Evolutionary conservation across 192 early-diverging fungal genomes (phyloP), one percentile per base, ranked within the genome.

Genomic region (Gaertneriomyces sp.): DNA sequence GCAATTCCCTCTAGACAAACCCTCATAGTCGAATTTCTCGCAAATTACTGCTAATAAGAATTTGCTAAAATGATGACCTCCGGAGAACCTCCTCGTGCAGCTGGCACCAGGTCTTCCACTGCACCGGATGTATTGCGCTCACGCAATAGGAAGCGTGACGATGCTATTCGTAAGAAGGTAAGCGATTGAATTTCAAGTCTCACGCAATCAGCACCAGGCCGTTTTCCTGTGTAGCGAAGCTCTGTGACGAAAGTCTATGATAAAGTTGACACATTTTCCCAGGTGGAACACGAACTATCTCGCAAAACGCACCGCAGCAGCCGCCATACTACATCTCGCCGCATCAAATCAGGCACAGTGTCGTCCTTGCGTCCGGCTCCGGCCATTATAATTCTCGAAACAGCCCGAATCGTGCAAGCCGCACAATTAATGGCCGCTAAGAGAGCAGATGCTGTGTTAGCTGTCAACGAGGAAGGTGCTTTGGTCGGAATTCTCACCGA

Each of bases 401-500:
- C 74, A 25, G 79, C 81, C 5, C 69, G 72, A 16, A 75, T 81
- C 50, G 64, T 76, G 25, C 75, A 82, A 53, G 81, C 81, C 7
- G 72, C 73, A 4, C 75, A 75, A 51, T 66, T 77, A 4, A 97
- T 99, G 95, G 95, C 96, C 6, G 93, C 96, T 44, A 98, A 98
- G 81, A 83, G 93, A 38, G 83, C 87, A 14, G 96, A 99, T 73
- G 92, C 91, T 68, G 94, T 99, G 38, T 84, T 99, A 7, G 93
- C 92, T 33, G 90, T 98, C 19, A 91, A 94, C 74, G 87, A 89
- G 33, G 89, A 95, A 43, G 94, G 95, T 61, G 88, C 90, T 54
- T 82, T 99, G 65, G 81, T 83, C 4, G 96, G 96, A 40, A 99
- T 99, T 66, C 91, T 99, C 69, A 99, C 96, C 5, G 96, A 94